Base-by-base conservation (phyloP, 805 yeast genomes). In the Saturnispora kantuleensis region DNA sequence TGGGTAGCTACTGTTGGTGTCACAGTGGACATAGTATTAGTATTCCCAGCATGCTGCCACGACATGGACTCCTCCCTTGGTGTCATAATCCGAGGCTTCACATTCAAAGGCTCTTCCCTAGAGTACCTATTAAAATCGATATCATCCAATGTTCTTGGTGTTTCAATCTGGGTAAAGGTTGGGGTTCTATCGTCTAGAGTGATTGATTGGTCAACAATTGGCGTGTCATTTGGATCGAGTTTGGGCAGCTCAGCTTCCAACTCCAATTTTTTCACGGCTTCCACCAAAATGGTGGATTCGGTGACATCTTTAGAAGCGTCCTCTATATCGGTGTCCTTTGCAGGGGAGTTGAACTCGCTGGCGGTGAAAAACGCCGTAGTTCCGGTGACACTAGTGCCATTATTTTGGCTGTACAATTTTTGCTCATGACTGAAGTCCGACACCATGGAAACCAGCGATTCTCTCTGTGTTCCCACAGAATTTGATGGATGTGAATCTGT, bases 51-150 rank as follows among this genome's bases (percentile, higher is more conserved):
- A 4, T 4, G 26, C 8, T 21, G 26, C 8, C 8, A 2, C 26
- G 8, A 21, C 8, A 2, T 21, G 26, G 26, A 4, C 8, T 21
- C 26, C 26, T 21, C 26, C 2, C 26, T 4, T 21, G 26, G 26
- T 21, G 26, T 21, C 26, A 21, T 21, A 21, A 21, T 21, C 26
- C 3, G 8, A 21, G 26, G 26, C 26, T 21, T 21, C 26, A 33
- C 26, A n/a, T 38, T 42, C 34, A 42, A 37, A 12, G 45, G 45
- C 28, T 31, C 18, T n/a, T 42, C 41, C 11, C 35, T 32, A 10
- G 45, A 42, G 28, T 31, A 42, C 12, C 41, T 42, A 12, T 42
- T 42, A 18, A 39, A 39, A 39, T 39, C 42, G 33, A 31, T 9
- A 7, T 21, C 17, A 31, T 31, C 36, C 8, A 21, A 21, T 6